Conservation (phyloP, 2,329 filamentous ascomycete genomes). For the Dothiorella sarmentorum region DNA sequence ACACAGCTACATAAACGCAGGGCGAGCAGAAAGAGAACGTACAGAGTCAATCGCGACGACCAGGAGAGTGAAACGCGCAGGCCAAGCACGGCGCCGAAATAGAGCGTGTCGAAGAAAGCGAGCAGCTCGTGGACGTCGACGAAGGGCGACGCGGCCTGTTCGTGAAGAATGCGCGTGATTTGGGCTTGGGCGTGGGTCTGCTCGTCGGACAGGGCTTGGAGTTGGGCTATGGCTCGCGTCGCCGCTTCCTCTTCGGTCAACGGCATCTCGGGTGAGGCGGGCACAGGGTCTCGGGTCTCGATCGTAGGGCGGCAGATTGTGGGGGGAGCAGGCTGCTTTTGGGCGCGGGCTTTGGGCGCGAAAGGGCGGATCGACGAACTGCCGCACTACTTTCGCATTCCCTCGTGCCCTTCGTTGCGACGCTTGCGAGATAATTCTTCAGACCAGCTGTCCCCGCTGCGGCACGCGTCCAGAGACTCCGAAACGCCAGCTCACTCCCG, state of each 20-base stretch:
- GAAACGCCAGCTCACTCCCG: conserved; percentile 15
- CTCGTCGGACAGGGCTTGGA: conserved; percentile 32
- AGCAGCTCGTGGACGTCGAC: conserved; percentile 43
- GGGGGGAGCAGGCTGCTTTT: background rate
- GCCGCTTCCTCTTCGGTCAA: conserved; percentile 43
- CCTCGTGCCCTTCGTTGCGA: background rate
- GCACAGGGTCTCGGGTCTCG: background rate
- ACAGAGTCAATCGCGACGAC: conserved; percentile 44
- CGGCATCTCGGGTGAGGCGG: conserved; percentile 29
- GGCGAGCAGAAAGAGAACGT: conserved; percentile 21
- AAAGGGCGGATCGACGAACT: no score
- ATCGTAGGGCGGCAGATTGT: conserved; percentile 13
- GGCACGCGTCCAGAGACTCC: background rate
- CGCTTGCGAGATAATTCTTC: background rate
- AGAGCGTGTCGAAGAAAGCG: conserved; percentile 39
- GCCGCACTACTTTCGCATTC: background rate
- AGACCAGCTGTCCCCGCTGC: background rate
- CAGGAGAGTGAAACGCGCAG: conserved; percentile 43
- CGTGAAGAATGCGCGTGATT: conserved; percentile 37
- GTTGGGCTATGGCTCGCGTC: conserved; percentile 33
- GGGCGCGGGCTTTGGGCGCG: background rate
- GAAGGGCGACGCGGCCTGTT: conserved; percentile 35
- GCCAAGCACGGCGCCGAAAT: conserved; percentile 41
- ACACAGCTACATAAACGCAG: conserved; percentile 7
- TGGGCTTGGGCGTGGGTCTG: conserved; percentile 33